phyloP scores from a whole-genome alignment of 805 yeast species.

The Saccharomycopsis synnaedendra region DNA sequence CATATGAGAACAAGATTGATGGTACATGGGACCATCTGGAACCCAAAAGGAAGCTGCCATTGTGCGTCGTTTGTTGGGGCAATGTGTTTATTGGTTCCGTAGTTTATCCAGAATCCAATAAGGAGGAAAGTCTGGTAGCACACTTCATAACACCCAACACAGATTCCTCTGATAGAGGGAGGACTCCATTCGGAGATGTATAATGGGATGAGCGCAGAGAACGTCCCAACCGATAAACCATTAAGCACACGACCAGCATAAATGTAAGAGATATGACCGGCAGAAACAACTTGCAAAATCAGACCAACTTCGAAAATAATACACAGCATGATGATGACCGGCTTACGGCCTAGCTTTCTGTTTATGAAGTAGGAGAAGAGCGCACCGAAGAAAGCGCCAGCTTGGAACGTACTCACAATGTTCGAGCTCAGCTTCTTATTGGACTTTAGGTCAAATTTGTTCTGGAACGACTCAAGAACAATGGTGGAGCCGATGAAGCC shows the following conservation, averaged over 20 bases:
- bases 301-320: conserved; percentile 32
- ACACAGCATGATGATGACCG: conserved; percentile 30
- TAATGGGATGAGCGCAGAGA: conserved; percentile 38
- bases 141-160: conserved; percentile 36
- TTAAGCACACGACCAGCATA: conserved; percentile 42
- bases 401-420: conserved; percentile 39
- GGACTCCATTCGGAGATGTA: conserved; percentile 36
- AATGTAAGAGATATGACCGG: conserved; percentile 32
- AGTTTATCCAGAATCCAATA: conserved; percentile 21
- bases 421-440: conserved; percentile 24
- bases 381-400: conserved; percentile 38
- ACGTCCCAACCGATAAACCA: conserved; percentile 43
- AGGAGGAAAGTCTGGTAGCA: conserved; percentile 40
- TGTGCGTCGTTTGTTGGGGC: conserved; percentile 23
- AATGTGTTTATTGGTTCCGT: conserved; percentile 29
- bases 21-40: conserved; percentile 35
- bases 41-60: conserved; percentile 38
- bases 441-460: no score
- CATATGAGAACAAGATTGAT: conserved; percentile 29
- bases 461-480: no score
- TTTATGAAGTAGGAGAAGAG: conserved; percentile 27
- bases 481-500: no score
- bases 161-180: conserved; percentile 32
- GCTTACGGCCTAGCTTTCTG: conserved; percentile 28
- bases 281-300: conserved; percentile 26